A percentile compares a stretch with the other conserved stretches of the same genome.
These are phyloP conservation scores for Penicillium coprophilum DNA, from an alignment of 495 filamentous ascomycete genomes.

Conservation along the genomic window DNA sequence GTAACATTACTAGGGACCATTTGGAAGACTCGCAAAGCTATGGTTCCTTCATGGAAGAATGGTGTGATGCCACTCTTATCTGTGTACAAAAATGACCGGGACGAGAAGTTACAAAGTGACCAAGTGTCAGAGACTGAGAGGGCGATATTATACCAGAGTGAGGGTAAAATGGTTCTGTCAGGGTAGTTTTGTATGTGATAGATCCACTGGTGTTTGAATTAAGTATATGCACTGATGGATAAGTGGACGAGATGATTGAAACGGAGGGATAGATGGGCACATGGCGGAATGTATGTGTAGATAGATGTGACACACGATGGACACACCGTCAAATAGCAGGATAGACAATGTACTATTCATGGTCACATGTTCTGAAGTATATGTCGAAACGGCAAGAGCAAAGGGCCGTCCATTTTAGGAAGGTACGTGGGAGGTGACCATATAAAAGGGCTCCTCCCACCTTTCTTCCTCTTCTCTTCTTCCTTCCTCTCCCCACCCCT, in stretches of 20 bases:
- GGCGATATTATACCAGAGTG: neutral
- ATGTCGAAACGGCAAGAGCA: no score
- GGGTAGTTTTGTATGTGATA: neutral
- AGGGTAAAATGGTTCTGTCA: slow-evolving; percentile 1
- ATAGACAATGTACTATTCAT: no score
- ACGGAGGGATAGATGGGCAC: no score
- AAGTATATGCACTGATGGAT: no score
- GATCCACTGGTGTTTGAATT: no score
- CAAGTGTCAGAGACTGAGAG: neutral
- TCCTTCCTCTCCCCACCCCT: neutral
- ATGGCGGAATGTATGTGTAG: no score
- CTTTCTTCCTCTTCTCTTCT: no score
- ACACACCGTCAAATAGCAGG: no score
- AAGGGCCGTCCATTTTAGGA: no score
- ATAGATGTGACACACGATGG: no score
- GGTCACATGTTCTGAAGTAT: no score
- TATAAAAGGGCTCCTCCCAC: neutral
- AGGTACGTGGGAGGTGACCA: neutral
- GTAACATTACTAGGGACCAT: slow-evolving; percentile 10
- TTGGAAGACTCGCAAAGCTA: slow-evolving; percentile 13
- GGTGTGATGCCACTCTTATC: slow-evolving; percentile 6
- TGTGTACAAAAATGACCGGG: neutral
- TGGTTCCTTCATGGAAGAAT: slow-evolving; percentile 6
- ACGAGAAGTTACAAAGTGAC: neutral
- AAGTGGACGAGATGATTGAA: no score